Evolutionary conservation across 2,329 filamentous ascomycete species (phyloP), one percentile per base, ranked within the genome.

Genomic region (Diaporthe destruens): DNA sequence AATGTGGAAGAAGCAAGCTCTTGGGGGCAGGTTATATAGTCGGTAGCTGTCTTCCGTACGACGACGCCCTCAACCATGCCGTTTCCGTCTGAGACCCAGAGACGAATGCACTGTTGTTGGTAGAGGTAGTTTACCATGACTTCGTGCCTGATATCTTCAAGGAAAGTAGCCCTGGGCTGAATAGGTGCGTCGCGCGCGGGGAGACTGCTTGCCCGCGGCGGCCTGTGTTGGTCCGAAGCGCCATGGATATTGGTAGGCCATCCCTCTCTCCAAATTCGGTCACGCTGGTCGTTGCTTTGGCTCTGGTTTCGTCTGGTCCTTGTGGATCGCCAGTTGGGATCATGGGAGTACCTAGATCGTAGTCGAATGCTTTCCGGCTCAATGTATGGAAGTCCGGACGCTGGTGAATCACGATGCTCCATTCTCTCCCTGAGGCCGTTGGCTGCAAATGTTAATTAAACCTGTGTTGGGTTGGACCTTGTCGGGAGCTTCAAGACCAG

Each of bases 51-150:
- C 78, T 93, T 94, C 75, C 92, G 88, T 61, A 95, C 83, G 25
- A 95, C 82, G 36, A 94, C 92, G 75, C 93, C 93, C 80, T 95
- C 93, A 7, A 90, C 81, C 76, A 92, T 88, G 16, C 91, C 91
- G 63, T 87, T 90, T 47, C 88, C 89, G 76, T 94, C 91, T 42
- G 89, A 89, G 25, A 94, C 90, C 93, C 93, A 95, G 44, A 94
- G 86, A 74, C 90, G 88, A 16, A 89, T 88, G 78, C 92, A 94
- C 82, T 94, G 92, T 80, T 95, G 92, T 80, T 95, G 93, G 81
- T 94, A 94, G 34, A 95, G 85, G 80, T 94, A 94, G 82, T 93
- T 94, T 74, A 93, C 92, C 92, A 95, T 95, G 74, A 95, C 91
- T 81, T 95, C 93, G 78, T 94, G 91, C 81, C 92, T 93, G 81